Evolutionary conservation across 768 basidiomycete genomes (phyloP), one percentile per base, ranked within the genome.

Genomic region (Agaricus subrufescens): DNA sequence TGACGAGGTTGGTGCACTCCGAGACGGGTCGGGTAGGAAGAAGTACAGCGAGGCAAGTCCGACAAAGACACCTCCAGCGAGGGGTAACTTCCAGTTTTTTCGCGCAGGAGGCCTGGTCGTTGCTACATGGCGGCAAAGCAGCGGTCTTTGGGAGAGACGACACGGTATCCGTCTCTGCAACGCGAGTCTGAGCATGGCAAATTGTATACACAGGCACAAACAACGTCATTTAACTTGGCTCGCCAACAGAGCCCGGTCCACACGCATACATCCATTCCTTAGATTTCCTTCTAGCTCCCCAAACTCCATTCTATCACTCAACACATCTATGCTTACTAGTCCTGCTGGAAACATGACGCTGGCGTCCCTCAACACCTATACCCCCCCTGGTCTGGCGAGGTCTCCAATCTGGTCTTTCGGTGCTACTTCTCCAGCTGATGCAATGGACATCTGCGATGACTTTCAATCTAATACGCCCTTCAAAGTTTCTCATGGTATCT

Each of bases 1-100:
- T 29, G 65, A 57, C 23, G 62, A 70, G 6, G 76, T 79, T 23
- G 82, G 76, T 37, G 76, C 73, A 37, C 69, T 71, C 9, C 76
- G 71, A 4, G 80, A 77, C 27, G 67, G 62, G 60, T 82, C 75
- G 1, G 81, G 77, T 59, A 79, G 73, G 58, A 84, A 73, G 54
- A 85, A 72, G 62, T 82, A 88, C 19, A 74, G 65, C 0, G 80
- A 72, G 34, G 75, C 47, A 42, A 49, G 63, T 3, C 76, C 72
- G 31, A 70, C 66, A 0, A 75, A 74, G 31, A 77, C 67, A 10
- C 74, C 72, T 2, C 75, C 67, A 10, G 74, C 26, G 50, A 71
- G 52, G n/a, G 73, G 57, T 4, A 64, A 58, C 42, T 27, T n/a
- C 52, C 52, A 53, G 15, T 46, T 45, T 23, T 43, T 43, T n/a